phyloP scores from a whole-genome alignment of 768 basidiomycete species.

The Serendipita indica region DNA sequence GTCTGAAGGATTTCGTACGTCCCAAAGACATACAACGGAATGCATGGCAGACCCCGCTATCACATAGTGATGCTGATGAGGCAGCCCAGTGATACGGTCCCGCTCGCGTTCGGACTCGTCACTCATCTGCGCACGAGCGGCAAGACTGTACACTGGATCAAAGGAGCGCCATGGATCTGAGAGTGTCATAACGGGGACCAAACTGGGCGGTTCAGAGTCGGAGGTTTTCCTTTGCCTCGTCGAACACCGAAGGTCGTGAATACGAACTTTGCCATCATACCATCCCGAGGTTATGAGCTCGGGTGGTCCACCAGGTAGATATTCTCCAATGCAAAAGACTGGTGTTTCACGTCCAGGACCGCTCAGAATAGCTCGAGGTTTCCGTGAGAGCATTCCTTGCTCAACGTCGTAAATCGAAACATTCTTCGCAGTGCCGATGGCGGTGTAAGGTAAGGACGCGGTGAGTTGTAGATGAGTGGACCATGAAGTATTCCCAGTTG shows the following conservation, averaged over 20 bases:
- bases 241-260: slow-evolving; percentile 56
- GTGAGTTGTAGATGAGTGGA: slow-evolving; percentile 38
- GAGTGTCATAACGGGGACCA: slow-evolving; percentile 45
- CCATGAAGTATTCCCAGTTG: slow-evolving; percentile 37
- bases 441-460: slow-evolving; percentile 41
- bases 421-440: slow-evolving; percentile 48
- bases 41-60: slow-evolving; percentile 67
- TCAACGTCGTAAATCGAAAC: slow-evolving; percentile 42
- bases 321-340: slow-evolving; percentile 49
- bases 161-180: slow-evolving; percentile 46
- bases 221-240: slow-evolving; percentile 15
- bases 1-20: slow-evolving; percentile 41
- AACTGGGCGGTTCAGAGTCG: slow-evolving; percentile 15
- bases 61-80: slow-evolving; percentile 28
- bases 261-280: slow-evolving; percentile 61
- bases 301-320: slow-evolving; percentile 43
- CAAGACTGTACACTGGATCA: slow-evolving; percentile 63
- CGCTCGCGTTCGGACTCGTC: not conserved
- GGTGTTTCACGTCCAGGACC: not conserved
- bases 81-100: slow-evolving; percentile 47
- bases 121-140: slow-evolving; percentile 22
- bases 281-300: slow-evolving; percentile 64
- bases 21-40: slow-evolving; percentile 70
- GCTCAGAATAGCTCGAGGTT: slow-evolving; percentile 34
- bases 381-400: slow-evolving; percentile 30